Conservation (phyloP, 176 grass and related monocot species). For the maize (Zea mays) region DNA sequence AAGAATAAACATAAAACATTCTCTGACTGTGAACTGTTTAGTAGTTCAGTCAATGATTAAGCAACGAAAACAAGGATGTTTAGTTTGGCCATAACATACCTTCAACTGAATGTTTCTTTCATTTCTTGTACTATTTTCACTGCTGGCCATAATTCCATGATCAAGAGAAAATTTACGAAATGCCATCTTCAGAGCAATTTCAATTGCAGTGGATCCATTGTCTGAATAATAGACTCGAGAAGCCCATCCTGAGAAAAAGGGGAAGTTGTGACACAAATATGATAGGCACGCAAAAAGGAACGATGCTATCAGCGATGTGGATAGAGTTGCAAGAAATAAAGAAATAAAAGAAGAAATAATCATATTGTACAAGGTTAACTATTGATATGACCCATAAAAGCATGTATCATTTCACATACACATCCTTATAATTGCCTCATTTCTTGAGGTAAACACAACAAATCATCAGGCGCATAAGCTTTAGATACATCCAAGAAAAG, state of each 20-base stretch:
- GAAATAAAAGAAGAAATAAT: not conserved
- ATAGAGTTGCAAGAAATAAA: not conserved
- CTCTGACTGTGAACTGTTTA: not conserved
- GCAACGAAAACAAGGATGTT: slow-evolving; percentile 6
- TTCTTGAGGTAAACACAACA: not conserved
- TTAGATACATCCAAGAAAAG: slow-evolving; percentile 14
- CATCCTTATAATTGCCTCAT: not conserved
- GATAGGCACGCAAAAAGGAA: not conserved
- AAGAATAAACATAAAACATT: slow-evolving; percentile 4
- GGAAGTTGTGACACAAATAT: slow-evolving; percentile 5
- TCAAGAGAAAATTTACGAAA: slow-evolving; percentile 86
- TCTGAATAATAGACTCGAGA: slow-evolving; percentile 93
- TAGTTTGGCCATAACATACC: slow-evolving; percentile 38
- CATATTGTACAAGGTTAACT: not conserved
- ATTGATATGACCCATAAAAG: slow-evolving; percentile 12
- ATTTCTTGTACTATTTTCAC: slow-evolving; percentile 35
- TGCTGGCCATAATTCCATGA: slow-evolving; percentile 48
- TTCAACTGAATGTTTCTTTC: slow-evolving; percentile 53
- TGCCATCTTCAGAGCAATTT: slow-evolving; percentile 99
- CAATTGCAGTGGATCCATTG: slow-evolving; percentile 96
- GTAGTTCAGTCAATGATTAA: not conserved
- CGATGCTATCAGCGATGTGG: slow-evolving; percentile 4
- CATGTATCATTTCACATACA: not conserved
- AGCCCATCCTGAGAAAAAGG: slow-evolving; percentile 70
- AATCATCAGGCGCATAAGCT: slow-evolving; percentile 19